A percentile compares a stretch with the other conserved stretches of the same genome.
phyloP scores from a whole-genome alignment of 352 stramenopile genomes.

The Plasmopara halstedii region DNA sequence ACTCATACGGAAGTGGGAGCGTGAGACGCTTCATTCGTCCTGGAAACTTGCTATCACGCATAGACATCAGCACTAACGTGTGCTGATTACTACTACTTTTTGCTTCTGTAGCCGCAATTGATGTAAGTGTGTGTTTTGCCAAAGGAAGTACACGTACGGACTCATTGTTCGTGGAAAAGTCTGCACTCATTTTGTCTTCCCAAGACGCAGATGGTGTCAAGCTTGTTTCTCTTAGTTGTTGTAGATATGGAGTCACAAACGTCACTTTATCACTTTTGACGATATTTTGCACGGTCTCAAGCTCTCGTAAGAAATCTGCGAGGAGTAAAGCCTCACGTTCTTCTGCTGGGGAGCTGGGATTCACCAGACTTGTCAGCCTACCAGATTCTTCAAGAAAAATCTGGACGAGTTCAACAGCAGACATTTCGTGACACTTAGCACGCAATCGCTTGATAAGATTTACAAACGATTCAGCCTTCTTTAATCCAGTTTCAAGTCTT shows the following conservation, averaged over 20 bases:
- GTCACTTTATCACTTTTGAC: slow-evolving; percentile 46
- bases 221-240: slow-evolving; percentile 44
- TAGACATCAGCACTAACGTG: slow-evolving; percentile 47
- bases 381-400: slow-evolving; percentile 49
- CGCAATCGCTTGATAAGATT: slow-evolving; percentile 32
- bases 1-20: slow-evolving; percentile 40
- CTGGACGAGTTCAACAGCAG: slow-evolving; percentile 54
- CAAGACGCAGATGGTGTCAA: slow-evolving; percentile 17
- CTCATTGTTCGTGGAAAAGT: slow-evolving; percentile 1
- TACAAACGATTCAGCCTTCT: slow-evolving; percentile 29
- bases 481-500: slow-evolving; percentile 19
- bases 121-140: slow-evolving; percentile 30
- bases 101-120: slow-evolving; percentile 12
- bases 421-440: slow-evolving; percentile 39
- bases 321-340: slow-evolving; percentile 54
- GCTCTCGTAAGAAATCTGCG: slow-evolving; percentile 56
- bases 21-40: slow-evolving; percentile 65
- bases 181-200: slow-evolving; percentile 3
- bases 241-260: slow-evolving; percentile 69
- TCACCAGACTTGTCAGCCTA: slow-evolving; percentile 33
- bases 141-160: slow-evolving; percentile 45
- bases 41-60: slow-evolving; percentile 74
- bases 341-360: slow-evolving; percentile 38
- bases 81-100: slow-evolving; percentile 6
- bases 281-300: slow-evolving; percentile 50